A percentile compares a stretch with the other conserved stretches of the same genome.
These are phyloP conservation scores for Plenodomus tracheiphilus DNA, from an alignment of 2,329 filamentous ascomycete genomes.

Conservation along the genomic window DNA sequence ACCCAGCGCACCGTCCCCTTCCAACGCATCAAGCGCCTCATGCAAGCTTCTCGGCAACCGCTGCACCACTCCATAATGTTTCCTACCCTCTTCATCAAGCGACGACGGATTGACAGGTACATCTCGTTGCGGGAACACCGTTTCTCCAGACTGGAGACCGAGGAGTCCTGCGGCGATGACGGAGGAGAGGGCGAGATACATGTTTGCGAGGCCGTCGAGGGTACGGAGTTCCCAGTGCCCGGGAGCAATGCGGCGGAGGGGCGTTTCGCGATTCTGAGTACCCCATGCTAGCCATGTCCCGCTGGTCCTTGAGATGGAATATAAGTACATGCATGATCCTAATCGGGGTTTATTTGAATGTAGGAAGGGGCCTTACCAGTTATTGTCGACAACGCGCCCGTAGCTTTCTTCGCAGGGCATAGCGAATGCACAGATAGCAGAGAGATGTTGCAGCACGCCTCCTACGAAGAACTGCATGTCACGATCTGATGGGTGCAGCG, in stretches of 20 bases:
- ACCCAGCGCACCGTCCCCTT: constrained; percentile 52
- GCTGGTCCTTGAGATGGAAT: background rate
- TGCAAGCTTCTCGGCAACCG: constrained; percentile 60
- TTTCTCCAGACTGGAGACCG: constrained; percentile 53
- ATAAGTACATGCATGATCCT: background rate
- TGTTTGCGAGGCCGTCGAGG: constrained; percentile 78
- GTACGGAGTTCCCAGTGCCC: constrained; percentile 79
- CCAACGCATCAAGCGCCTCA: constrained; percentile 59
- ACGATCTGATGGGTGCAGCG: constrained; percentile 57
- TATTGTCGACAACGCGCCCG: constrained; percentile 67
- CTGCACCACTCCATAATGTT: constrained; percentile 56
- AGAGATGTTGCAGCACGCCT: constrained; percentile 68
- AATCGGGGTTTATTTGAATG: too few species aligned
- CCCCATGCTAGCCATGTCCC: constrained; percentile 74
- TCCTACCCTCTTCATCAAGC: constrained; percentile 47
- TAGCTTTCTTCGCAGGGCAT: constrained; percentile 70
- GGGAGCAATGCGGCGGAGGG: constrained; percentile 66
- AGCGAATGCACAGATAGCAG: constrained; percentile 69
- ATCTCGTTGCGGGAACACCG: constrained; percentile 60
- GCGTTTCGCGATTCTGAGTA: constrained; percentile 76
- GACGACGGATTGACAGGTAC: constrained; percentile 45
- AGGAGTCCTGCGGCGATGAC: constrained; percentile 63
- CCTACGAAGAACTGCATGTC: constrained; percentile 70
- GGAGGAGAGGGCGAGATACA: constrained; percentile 69
- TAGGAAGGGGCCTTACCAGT: constrained; percentile 51